Conservation (phyloP, 306 rosid species). For the Aeschynomene evenia region DNA sequence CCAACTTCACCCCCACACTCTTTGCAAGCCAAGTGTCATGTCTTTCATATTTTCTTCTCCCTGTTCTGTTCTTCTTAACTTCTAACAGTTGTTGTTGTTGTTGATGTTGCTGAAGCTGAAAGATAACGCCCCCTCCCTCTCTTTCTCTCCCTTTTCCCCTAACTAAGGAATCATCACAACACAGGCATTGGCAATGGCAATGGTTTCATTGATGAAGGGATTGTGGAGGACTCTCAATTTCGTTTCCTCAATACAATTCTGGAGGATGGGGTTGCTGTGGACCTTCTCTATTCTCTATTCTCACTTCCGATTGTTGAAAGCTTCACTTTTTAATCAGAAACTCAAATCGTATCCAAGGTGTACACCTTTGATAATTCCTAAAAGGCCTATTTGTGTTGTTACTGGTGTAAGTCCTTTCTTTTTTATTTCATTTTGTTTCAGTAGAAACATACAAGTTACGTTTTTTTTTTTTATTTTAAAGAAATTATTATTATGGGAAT, state of each 20-base stretch:
- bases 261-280: conserved; percentile 81
- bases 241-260: conserved; percentile 49
- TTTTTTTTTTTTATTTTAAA: too few species aligned
- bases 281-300: conserved; percentile 40
- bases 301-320: conserved; percentile 42
- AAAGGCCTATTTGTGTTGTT: conserved; percentile 65
- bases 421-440: neutral
- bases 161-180: neutral
- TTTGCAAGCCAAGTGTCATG: neutral
- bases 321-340: conserved; percentile 25
- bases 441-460: neutral
- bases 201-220: conserved; percentile 34
- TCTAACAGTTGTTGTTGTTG: neutral
- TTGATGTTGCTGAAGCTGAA: too few species aligned
- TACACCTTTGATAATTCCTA: conserved; percentile 26
- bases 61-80: neutral
- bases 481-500: too few species aligned
- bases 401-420: conserved; percentile 62
- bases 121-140: neutral
- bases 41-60: neutral
- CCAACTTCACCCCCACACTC: neutral
- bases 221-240: conserved; percentile 40
- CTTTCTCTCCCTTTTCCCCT: too few species aligned
- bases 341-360: conserved; percentile 39
- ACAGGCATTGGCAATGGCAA: conserved; percentile 15